A percentile compares a stretch with the other conserved stretches of the same genome.
Evolutionary conservation across 2,329 filamentous ascomycete species (phyloP).

Genomic region (Fusarium transvaalense): DNA sequence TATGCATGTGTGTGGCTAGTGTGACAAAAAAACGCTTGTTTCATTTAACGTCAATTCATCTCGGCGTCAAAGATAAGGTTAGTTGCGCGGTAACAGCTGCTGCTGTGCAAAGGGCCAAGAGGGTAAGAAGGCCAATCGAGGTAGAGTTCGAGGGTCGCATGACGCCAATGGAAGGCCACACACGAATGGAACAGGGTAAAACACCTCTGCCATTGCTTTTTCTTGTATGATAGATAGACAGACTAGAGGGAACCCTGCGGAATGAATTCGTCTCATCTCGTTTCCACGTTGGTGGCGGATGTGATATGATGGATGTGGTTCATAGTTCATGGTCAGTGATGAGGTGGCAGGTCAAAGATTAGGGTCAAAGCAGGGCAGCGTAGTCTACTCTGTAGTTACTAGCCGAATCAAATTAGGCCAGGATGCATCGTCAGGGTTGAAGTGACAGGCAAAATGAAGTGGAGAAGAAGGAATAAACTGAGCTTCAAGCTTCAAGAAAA

Average conservation of each 20-base stretch:
- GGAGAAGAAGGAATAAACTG: slow-evolving; percentile 13
- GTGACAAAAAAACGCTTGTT: slow-evolving; percentile 40
- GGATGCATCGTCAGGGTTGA: slow-evolving; percentile 8
- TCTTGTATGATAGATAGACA: not conserved
- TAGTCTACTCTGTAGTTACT: too few relatives aligned
- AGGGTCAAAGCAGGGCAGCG: slow-evolving; percentile 1
- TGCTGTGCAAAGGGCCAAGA: slow-evolving; percentile 1
- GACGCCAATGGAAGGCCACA: slow-evolving; percentile 5
- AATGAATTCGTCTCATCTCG: slow-evolving; percentile 9
- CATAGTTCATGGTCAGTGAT: slow-evolving; percentile 3
- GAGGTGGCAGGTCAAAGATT: not conserved
- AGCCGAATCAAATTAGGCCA: slow-evolving; percentile 6
- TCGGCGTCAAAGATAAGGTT: slow-evolving; percentile 11
- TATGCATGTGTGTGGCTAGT: slow-evolving; percentile 35
- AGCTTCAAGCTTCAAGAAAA: slow-evolving; percentile 13
- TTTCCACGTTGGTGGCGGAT: slow-evolving; percentile 24
- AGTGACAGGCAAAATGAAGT: slow-evolving; percentile 14
- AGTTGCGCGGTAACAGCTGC: slow-evolving; percentile 22
- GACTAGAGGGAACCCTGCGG: not conserved
- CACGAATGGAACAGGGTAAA: slow-evolving; percentile 8
- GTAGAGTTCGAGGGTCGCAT: slow-evolving; percentile 14
- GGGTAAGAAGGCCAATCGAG: not conserved
- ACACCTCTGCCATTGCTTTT: not conserved
- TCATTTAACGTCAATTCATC: slow-evolving; percentile 20
- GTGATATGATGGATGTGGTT: slow-evolving; percentile 20